phyloP scores from a whole-genome alignment of 2,329 filamentous ascomycete genomes.

The Byssochlamys sp. region DNA sequence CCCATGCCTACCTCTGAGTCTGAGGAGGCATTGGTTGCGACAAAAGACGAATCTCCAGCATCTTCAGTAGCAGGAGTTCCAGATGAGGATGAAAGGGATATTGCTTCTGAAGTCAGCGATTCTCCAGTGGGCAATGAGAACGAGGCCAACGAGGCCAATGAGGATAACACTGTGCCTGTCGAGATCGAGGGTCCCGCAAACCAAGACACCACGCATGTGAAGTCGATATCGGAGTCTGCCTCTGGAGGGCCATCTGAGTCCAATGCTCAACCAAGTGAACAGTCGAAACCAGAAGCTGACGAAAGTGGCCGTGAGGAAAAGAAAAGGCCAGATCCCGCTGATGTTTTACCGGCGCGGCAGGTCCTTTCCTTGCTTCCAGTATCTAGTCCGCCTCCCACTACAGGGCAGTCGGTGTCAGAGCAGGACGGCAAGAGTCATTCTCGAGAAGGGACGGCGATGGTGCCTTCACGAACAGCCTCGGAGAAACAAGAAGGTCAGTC shows the following conservation, averaged over 20 bases:
- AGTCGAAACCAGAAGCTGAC: background rate
- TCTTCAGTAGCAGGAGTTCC: slow-evolving; percentile 18
- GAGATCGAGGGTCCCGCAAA: background rate
- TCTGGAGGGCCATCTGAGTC: background rate
- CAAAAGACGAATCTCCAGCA: slow-evolving; percentile 7
- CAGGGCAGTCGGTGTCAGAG: background rate
- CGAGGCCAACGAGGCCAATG: background rate
- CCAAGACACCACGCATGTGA: background rate
- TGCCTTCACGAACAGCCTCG: background rate
- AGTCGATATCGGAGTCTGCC: background rate
- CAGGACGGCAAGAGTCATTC: background rate
- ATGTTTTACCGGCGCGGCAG: background rate
- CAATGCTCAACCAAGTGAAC: background rate
- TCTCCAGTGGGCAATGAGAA: background rate
- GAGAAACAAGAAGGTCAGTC: slow-evolving; percentile 2
- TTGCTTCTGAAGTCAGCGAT: slow-evolving; percentile 5
- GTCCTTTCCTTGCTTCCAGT: slow-evolving; percentile 1
- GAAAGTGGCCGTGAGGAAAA: background rate
- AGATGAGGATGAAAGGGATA: slow-evolving; percentile 14
- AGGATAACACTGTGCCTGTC: background rate
- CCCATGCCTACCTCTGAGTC: slow-evolving; percentile 18
- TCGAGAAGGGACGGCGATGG: background rate
- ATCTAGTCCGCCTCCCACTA: background rate
- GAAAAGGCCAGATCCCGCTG: background rate
- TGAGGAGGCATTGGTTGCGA: slow-evolving; percentile 27